Conservation (phyloP, 208 protist species). For the Phytomonas sp. region DNA sequence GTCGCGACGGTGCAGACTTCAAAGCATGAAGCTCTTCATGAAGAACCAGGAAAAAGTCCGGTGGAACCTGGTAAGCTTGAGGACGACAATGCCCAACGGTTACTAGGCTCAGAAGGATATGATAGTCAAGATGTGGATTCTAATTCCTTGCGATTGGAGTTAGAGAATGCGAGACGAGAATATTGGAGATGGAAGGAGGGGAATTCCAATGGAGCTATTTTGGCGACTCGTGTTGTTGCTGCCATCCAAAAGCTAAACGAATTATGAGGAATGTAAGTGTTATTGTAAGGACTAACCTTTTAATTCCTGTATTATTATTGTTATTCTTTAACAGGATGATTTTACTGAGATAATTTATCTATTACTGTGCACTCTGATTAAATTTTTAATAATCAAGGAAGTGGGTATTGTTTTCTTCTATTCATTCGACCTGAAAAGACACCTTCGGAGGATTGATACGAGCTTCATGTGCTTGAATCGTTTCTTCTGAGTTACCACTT, state of each 20-base stretch:
- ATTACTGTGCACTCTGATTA: not conserved
- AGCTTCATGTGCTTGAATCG: not conserved
- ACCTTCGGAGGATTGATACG: not conserved
- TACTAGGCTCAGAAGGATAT: not conserved
- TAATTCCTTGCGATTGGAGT: not conserved
- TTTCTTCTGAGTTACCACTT: not conserved
- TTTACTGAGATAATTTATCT: slow-evolving; percentile 1
- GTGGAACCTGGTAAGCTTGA: not conserved
- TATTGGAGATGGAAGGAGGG: not conserved
- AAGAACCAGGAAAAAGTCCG: not conserved
- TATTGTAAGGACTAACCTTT: not conserved
- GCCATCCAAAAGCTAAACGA: not conserved
- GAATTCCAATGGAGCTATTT: not conserved
- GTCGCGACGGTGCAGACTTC: not conserved
- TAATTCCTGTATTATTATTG: not conserved
- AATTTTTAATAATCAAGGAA: not conserved
- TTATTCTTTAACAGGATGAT: not conserved
- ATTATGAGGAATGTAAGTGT: not conserved
- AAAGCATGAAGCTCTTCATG: not conserved
- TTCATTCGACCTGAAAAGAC: not conserved
- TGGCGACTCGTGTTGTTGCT: not conserved
- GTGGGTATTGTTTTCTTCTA: not conserved
- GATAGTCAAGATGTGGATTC: not conserved
- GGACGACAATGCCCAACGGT: not conserved
- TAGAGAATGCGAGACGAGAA: not conserved